phyloP scores from a whole-genome alignment of 148 eudicot species.

The Pouteria glomerata region DNA sequence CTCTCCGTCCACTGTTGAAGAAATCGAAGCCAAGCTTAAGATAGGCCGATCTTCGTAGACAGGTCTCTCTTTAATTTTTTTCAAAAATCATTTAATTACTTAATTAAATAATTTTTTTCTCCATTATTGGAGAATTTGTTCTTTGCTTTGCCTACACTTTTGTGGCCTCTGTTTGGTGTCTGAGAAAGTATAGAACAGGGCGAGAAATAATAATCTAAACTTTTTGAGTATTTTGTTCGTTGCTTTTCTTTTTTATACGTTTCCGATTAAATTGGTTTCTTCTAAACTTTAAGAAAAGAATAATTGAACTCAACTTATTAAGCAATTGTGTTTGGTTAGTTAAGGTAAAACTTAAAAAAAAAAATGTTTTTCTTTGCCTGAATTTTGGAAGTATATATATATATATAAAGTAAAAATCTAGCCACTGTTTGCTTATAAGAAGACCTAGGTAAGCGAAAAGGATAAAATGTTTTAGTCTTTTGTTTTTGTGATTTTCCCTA shows the following conservation, averaged over 20 bases:
- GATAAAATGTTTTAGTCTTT: background rate
- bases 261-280: background rate
- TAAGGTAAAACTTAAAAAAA: background rate
- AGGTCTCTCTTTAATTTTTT: background rate
- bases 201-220: background rate
- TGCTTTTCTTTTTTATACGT: background rate
- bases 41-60: constrained; percentile 30
- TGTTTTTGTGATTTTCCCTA: background rate
- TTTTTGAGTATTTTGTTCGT: background rate
- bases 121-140: background rate
- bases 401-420: background rate
- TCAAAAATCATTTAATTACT: background rate
- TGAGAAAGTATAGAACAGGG: too few species aligned
- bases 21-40: constrained; percentile 28
- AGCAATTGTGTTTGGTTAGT: background rate
- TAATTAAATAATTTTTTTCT: background rate
- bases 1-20: constrained; percentile 23
- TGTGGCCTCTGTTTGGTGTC: background rate
- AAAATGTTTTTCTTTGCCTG: background rate
- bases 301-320: background rate
- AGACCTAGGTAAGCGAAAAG: background rate
- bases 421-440: background rate
- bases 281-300: too few species aligned
- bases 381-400: too few species aligned
- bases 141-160: constrained; percentile 6